Conservation (phyloP, 768 basidiomycete genomes). For the Tephrocybe sp. region DNA sequence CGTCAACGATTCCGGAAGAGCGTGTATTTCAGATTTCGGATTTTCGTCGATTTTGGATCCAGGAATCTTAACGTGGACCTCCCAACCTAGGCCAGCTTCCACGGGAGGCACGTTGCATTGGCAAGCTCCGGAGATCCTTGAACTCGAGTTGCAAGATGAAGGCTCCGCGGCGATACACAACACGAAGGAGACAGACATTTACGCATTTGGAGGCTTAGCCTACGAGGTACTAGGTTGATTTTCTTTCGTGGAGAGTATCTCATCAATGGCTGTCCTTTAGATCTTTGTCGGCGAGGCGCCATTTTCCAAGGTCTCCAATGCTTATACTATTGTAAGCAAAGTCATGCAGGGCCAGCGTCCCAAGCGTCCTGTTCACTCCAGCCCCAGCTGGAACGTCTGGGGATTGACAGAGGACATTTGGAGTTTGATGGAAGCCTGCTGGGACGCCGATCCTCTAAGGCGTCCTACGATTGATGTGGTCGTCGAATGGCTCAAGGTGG, state of each 20-base stretch:
- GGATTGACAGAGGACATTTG: neutral
- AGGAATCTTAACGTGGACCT: too few relatives aligned
- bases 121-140: slow-evolving; percentile 20
- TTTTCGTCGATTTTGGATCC: slow-evolving; percentile 13
- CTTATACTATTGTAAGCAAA: neutral
- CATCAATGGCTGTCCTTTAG: neutral
- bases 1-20: slow-evolving; percentile 12
- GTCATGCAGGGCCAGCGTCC: neutral
- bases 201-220: slow-evolving; percentile 14
- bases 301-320: neutral
- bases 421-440: neutral
- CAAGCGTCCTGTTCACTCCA: neutral
- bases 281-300: neutral
- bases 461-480: too few relatives aligned
- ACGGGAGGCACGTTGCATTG: slow-evolving; percentile 15
- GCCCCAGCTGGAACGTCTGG: neutral
- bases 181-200: slow-evolving; percentile 15
- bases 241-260: neutral
- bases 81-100: neutral
- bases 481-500: too few relatives aligned
- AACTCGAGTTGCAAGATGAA: neutral
- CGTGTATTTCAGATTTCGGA: slow-evolving; percentile 23
- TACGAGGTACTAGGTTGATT: slow-evolving; percentile 17
- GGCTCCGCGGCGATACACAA: neutral
- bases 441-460: too few relatives aligned